Conservation (phyloP, 176 grass and related monocot species). For the Carex parvula region DNA sequence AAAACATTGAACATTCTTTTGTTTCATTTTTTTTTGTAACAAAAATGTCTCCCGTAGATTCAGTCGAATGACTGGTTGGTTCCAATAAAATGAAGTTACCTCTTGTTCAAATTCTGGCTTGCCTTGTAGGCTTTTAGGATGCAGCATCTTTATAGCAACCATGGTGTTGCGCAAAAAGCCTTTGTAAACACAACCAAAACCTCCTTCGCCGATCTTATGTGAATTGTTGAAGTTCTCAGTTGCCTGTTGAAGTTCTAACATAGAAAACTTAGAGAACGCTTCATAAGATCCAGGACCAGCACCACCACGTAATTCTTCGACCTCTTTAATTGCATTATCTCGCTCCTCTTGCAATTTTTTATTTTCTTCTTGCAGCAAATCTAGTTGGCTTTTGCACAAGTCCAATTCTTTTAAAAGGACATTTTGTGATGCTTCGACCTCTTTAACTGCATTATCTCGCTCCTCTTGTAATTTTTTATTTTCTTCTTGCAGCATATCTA, state of each 20-base stretch:
- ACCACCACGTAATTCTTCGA: constrained; percentile 21
- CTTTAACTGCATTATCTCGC: constrained; percentile 33
- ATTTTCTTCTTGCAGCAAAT: too few species aligned
- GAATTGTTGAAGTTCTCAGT: constrained; percentile 43
- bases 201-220: constrained; percentile 49
- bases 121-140: constrained; percentile 44
- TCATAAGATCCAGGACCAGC: background rate
- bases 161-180: constrained; percentile 51
- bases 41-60: background rate
- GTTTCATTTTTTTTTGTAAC: background rate
- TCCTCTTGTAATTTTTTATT: constrained; percentile 34
- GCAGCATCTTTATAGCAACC: constrained; percentile 56
- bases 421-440: background rate
- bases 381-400: too few species aligned
- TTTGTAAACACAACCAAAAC: constrained; percentile 60
- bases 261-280: constrained; percentile 36
- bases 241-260: constrained; percentile 47
- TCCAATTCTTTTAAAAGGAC: too few species aligned
- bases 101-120: constrained; percentile 33
- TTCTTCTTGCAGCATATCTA: constrained; percentile 18
- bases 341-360: too few species aligned
- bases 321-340: background rate
- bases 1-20: background rate
- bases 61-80: background rate
- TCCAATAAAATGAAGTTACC: constrained; percentile 1